A percentile compares a stretch with the other conserved stretches of the same genome.
Conservation (phyloP, 2,329 filamentous ascomycete genomes). For the Monilinia fructigena region DNA sequence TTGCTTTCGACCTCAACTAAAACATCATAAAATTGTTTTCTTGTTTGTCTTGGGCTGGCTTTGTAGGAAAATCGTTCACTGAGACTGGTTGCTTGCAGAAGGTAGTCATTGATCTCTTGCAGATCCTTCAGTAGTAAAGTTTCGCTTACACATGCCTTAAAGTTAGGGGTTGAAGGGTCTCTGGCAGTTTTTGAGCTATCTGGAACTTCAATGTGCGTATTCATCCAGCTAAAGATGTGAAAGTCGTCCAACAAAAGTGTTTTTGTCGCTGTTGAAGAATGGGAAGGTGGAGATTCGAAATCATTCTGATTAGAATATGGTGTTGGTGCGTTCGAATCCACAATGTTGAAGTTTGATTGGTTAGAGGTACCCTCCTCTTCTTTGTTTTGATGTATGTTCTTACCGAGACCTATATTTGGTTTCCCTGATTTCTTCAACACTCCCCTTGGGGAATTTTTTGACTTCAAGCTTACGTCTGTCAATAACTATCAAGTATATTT, state of each 20-base stretch:
- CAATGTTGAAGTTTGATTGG: background rate
- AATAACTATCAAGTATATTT: background rate
- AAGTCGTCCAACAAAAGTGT: background rate
- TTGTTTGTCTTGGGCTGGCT: constrained; percentile 3
- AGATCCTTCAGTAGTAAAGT: constrained; percentile 9
- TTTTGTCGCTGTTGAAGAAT: background rate
- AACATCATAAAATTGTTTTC: background rate
- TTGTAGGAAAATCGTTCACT: constrained; percentile 2
- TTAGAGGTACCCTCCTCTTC: background rate
- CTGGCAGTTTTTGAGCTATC: background rate
- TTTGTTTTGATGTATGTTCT: background rate
- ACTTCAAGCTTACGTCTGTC: background rate
- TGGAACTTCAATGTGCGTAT: background rate
- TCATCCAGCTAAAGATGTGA: constrained; percentile 6
- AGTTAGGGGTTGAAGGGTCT: background rate
- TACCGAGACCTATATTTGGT: background rate
- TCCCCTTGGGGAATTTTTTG: background rate
- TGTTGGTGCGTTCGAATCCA: background rate
- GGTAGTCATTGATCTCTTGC: constrained; percentile 9
- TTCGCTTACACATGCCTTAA: background rate
- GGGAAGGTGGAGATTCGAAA: background rate
- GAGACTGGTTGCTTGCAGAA: constrained; percentile 5
- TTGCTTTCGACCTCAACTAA: constrained; percentile 25
- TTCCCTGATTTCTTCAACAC: background rate
- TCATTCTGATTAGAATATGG: background rate